Evolutionary conservation across 2,329 filamentous ascomycete genomes (phyloP), one percentile per base, ranked within the genome.

Genomic region (Fulvia fulva): DNA sequence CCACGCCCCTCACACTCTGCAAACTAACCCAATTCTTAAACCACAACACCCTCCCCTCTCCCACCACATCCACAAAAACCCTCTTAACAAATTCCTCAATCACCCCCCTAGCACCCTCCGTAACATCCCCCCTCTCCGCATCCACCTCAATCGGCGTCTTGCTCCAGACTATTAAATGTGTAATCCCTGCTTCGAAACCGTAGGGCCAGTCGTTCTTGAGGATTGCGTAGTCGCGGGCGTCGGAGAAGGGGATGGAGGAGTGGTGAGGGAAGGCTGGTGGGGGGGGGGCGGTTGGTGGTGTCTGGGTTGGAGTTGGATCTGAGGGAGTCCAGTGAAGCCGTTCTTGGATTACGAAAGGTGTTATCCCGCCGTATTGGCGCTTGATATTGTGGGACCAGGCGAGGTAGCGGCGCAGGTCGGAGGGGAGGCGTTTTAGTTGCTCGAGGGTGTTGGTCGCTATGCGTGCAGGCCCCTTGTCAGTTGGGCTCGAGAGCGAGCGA

Each of bases 181-280:
- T 71, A 61, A 87, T 82, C 3, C 80, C 82, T 1, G 75, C 67
- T 1, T 73, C 78, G 19, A 86, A 65, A 3, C 82, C 83, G 70
- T 87, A 87, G 1, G 83, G 81, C 84, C 84, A 87, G 70, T 87
- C 84, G 65, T 87, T 87, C 45, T 74, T 74, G 49, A 86, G 73
- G 55, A 86, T 80, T 57, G 74, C 77, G 70, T 80, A 86, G 70
- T 87, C 84, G 32, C 70, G 67, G 9, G 74, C 63, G 64, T 84
- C 76, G 49, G 76, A 78, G 68, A 87, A 86, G 0, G 84, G 83
- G 3, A 70, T 74, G 11, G 73, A 65, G 59, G 81, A 80, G 19
- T 71, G 70, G 58, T 77, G 76, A 4, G 70, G 63, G 62, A 83
- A 80, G 58, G 56, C 68, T 49, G 64, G 74, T 49, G 64, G 74